phyloP scores from a whole-genome alignment of 768 basidiomycete genomes.

The Lanmaoa rubissima region DNA sequence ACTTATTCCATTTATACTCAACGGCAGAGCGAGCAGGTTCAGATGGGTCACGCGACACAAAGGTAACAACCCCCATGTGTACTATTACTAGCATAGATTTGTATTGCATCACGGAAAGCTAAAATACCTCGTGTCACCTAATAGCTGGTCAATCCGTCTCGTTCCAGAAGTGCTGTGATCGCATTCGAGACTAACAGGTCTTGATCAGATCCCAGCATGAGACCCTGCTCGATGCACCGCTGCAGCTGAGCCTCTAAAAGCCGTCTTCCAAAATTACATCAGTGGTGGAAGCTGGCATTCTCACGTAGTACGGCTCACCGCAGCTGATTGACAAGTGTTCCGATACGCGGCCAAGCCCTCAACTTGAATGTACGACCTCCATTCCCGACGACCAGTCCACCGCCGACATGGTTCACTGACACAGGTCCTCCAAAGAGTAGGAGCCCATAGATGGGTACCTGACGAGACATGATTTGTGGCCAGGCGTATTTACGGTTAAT shows the following conservation, averaged over 20 bases:
- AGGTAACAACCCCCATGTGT: not conserved
- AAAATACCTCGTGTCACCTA: not conserved
- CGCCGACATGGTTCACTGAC: constrained; percentile 72
- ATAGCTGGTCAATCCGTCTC: constrained; percentile 33
- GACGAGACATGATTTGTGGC: not conserved
- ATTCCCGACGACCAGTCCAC: constrained; percentile 65
- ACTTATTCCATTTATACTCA: constrained; percentile 10
- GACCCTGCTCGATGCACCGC: constrained; percentile 63
- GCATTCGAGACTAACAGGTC: constrained; percentile 54
- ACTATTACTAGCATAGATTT: constrained; percentile 14
- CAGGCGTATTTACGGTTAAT: not conserved
- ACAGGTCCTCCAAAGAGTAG: constrained; percentile 83
- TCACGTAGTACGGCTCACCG: constrained; percentile 44
- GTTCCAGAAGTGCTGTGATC: constrained; percentile 39
- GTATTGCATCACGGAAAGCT: constrained; percentile 4
- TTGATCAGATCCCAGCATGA: constrained; percentile 42
- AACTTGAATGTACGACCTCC: constrained; percentile 57
- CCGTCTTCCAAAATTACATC: constrained; percentile 40
- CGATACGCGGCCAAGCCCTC: constrained; percentile 86
- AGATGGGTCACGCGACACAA: not conserved
- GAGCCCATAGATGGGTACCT: constrained; percentile 88
- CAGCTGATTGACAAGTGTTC: constrained; percentile 83
- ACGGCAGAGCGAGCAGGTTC: not conserved
- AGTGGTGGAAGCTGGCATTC: not conserved
- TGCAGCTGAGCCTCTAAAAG: constrained; percentile 69